Evolutionary conservation across 2,329 filamentous ascomycete species (phyloP).

Genomic region (Cercospora sojina): DNA sequence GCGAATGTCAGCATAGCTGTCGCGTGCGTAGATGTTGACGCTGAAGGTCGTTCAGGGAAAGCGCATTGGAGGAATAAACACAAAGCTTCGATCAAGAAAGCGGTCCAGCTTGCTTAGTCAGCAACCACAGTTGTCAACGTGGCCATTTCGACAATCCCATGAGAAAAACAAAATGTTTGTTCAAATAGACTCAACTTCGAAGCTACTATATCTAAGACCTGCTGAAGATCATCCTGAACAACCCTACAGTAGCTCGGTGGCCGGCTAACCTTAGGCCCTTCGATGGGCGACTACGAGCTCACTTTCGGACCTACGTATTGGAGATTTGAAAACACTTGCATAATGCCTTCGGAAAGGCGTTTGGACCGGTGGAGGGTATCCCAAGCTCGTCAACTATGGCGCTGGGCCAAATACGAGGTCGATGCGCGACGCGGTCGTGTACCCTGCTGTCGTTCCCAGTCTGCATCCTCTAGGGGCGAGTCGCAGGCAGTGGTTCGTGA

Average conservation of each 20-base stretch:
- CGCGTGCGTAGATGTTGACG: not conserved
- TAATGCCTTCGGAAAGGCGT: not conserved
- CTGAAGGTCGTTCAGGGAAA: too few relatives aligned
- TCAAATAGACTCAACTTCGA: not conserved
- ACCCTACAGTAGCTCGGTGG: not conserved
- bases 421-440: too few relatives aligned
- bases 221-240: not conserved
- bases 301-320: not conserved
- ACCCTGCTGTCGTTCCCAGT: too few relatives aligned
- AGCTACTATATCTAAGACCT: not conserved
- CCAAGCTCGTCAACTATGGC: too few relatives aligned
- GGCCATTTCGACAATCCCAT: not conserved
- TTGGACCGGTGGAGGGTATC: not conserved
- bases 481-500: not conserved
- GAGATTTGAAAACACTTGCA: not conserved
- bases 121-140: not conserved
- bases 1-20: not conserved
- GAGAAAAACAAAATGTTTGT: not conserved
- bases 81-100: not conserved
- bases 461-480: not conserved
- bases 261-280: not conserved
- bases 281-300: not conserved
- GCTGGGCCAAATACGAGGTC: too few relatives aligned
- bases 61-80: not conserved
- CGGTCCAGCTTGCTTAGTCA: not conserved